A percentile compares a stretch with the other conserved stretches of the same genome.
Conservation (phyloP, 371 early-diverging fungal genomes). For the Mycotypha africana region DNA sequence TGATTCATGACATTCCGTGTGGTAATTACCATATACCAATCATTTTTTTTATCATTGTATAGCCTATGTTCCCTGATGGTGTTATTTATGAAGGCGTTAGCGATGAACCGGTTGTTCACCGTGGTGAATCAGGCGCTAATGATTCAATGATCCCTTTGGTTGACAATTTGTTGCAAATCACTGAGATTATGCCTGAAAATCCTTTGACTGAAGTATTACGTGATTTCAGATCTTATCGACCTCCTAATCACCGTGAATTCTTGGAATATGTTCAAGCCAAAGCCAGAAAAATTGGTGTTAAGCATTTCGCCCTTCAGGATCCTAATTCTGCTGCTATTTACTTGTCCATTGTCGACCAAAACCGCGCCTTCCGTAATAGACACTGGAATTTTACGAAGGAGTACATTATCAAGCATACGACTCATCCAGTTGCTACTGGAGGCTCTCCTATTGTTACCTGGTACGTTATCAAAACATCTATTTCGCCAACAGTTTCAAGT, state of each 20-base stretch:
- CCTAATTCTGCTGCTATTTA: conserved; percentile 60
- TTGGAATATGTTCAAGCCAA: conserved; percentile 59
- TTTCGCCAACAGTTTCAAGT: background rate
- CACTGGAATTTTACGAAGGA: conserved; percentile 89
- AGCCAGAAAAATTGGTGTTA: conserved; percentile 37
- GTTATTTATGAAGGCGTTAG: conserved; percentile 78
- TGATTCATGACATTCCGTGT: too few species aligned
- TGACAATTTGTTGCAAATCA: conserved; percentile 81
- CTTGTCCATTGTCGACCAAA: conserved; percentile 76
- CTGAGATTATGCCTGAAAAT: conserved; percentile 75
- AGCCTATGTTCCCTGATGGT: conserved; percentile 85
- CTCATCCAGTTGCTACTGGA: conserved; percentile 70
- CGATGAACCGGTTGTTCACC: conserved; percentile 56
- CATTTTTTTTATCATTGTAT: too few species aligned
- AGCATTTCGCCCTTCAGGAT: conserved; percentile 48
- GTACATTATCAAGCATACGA: conserved; percentile 74
- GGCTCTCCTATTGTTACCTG: conserved; percentile 58
- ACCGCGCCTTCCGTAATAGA: conserved; percentile 78
- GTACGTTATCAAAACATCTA: too few species aligned
- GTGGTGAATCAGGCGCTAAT: conserved; percentile 88
- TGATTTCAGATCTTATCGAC: conserved; percentile 78
- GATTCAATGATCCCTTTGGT: conserved; percentile 81
- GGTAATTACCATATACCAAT: too few species aligned
- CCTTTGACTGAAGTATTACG: conserved; percentile 71
- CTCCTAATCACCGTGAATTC: conserved; percentile 72